Conservation (phyloP, 164 flowering plant genomes). For the Stephania japonica region DNA sequence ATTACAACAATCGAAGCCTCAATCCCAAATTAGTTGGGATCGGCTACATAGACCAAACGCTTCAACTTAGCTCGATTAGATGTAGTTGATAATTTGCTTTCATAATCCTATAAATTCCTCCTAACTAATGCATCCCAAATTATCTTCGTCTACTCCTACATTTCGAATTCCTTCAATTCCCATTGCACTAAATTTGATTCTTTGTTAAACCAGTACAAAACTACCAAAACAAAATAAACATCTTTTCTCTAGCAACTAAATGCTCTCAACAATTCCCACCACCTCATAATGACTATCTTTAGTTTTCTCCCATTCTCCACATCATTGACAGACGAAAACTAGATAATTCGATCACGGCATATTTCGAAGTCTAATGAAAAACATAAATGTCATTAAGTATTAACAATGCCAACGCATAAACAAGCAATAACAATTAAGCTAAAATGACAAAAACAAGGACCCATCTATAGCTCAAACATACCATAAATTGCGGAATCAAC, state of each 20-base stretch:
- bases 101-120: too few relatives aligned
- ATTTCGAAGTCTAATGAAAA: neutral
- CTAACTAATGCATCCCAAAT: neutral
- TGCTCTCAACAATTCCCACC: neutral
- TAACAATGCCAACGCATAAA: neutral
- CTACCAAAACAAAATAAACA: too few relatives aligned
- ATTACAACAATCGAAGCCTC: too few relatives aligned
- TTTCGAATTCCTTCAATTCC: too few relatives aligned
- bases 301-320: neutral
- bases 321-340: neutral
- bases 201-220: too few relatives aligned
- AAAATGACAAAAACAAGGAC: neutral
- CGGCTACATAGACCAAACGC: too few relatives aligned
- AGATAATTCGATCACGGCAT: neutral
- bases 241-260: neutral
- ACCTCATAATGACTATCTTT: neutral
- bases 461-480: conserved; percentile 17
- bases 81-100: too few relatives aligned
- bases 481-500: conserved; percentile 78
- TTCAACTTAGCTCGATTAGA: too few relatives aligned
- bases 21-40: too few relatives aligned
- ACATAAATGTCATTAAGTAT: too few relatives aligned
- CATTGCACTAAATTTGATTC: too few relatives aligned
- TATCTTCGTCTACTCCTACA: too few relatives aligned
- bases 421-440: neutral